Evolutionary conservation across 371 early-diverging fungal species (phyloP), one percentile per base, ranked within the genome.

Genomic region (Dichotomocladium elegans): DNA sequence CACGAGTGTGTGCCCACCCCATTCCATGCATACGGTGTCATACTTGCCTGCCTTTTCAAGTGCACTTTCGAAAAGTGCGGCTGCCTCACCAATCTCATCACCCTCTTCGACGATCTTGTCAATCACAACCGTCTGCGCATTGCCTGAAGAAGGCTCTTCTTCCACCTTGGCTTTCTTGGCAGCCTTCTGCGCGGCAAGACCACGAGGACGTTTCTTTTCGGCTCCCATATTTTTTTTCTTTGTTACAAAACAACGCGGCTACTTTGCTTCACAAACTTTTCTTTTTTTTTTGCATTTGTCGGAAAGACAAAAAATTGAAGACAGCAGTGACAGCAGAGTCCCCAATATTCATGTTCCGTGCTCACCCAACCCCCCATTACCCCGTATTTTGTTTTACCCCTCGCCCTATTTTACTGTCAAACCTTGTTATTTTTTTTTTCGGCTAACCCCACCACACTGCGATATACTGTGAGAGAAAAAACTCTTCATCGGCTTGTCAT

Each of bases 171-270:
- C 31, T 26, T 76, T 72, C 44, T 76, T 75, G 41, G 64, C 63
- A 41, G 69, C 66, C 25, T 68, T 68, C 19, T 51, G 47, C 21
- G 61, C 60, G 11, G 57, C 54, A 25, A 76, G 62, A 14, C 77
- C 77, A 63, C 77, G 60, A n/a, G 77, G 71, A 59, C 77, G 60
- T 44, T 76, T 76, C 55, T 76, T 76, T 41, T 76, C 72, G 22
- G 54, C 57, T 15, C 60, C 51, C 70, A 70, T 72, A 29, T 30
- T 52, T 22, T n/a, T n/a, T n/a, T n/a, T n/a, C n/a, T n/a, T n/a
- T n/a, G n/a, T n/a, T n/a, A n/a, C n/a, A n/a, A n/a, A n/a, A n/a
- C n/a, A n/a, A n/a, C n/a, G n/a, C n/a, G n/a, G n/a, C n/a, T n/a
- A n/a, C n/a, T n/a, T n/a, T n/a, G n/a, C n/a, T n/a, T n/a, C n/a